phyloP scores from a whole-genome alignment of 305 asterid species.

The Andrographis paniculata region DNA sequence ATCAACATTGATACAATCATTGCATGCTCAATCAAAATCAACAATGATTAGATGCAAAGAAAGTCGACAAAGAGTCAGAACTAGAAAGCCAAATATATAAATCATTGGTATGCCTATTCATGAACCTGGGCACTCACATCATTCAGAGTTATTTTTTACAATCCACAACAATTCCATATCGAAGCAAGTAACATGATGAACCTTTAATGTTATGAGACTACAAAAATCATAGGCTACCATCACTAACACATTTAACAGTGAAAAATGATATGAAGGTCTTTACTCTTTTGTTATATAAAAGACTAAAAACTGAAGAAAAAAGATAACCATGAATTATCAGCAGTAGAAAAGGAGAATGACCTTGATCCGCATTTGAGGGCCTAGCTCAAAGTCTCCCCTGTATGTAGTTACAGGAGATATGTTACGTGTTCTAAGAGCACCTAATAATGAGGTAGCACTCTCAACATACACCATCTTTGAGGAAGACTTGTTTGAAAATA shows the following conservation, averaged over 20 bases:
- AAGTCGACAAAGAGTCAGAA: constrained; percentile 3
- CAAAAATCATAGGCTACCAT: not conserved
- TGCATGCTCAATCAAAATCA: constrained; percentile 6
- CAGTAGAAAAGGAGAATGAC: constrained; percentile 31
- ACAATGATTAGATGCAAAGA: constrained; percentile 7
- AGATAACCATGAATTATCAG: constrained; percentile 13
- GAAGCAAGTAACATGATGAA: not conserved
- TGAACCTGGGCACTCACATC: not conserved
- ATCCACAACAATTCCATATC: not conserved
- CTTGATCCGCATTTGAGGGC: constrained; percentile 69
- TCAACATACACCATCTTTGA: constrained; percentile 70
- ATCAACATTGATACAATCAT: constrained; percentile 10
- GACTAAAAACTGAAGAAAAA: too few species aligned
- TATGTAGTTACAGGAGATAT: constrained; percentile 69
- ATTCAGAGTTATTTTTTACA: not conserved
- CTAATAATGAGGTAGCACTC: constrained; percentile 63
- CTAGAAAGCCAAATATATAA: not conserved
- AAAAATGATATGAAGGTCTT: constrained; percentile 1
- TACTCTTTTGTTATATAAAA: not conserved
- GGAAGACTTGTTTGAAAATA: constrained; percentile 49
- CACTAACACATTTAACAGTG: constrained; percentile 14
- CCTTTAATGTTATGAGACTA: not conserved
- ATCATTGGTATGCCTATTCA: not conserved
- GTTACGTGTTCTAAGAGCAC: constrained; percentile 87
- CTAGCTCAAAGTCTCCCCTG: constrained; percentile 85